A percentile compares a stretch with the other conserved stretches of the same genome.
These are phyloP conservation scores for Russula brevipes DNA, from an alignment of 768 basidiomycete species.

Conservation along the genomic window DNA sequence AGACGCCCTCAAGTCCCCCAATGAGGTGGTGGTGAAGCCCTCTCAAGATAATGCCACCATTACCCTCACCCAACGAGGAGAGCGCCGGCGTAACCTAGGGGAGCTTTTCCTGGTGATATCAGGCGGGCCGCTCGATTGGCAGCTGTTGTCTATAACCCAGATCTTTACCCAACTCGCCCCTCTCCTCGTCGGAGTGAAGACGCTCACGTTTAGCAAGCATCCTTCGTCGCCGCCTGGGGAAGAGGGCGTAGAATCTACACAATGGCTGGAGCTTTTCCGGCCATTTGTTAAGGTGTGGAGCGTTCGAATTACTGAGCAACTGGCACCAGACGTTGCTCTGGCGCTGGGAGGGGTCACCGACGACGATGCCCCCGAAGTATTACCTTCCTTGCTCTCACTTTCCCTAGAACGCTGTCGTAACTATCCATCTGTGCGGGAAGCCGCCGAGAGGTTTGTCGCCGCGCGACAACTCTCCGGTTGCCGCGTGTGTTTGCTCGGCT, in stretches of 20 bases:
- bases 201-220: neutral
- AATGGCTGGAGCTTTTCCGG: constrained; percentile 1
- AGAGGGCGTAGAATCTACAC: neutral
- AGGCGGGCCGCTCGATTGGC: constrained; percentile 2
- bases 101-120: neutral
- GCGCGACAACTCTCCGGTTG: neutral
- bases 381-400: neutral
- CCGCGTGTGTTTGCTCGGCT: neutral
- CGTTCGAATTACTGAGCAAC: neutral
- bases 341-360: neutral
- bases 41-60: neutral
- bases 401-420: neutral
- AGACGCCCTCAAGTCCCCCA: neutral
- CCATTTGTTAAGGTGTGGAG: neutral
- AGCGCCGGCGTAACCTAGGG: neutral
- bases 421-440: neutral
- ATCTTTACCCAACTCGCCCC: constrained; percentile 1
- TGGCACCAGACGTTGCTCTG: constrained; percentile 1
- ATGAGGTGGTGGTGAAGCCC: neutral
- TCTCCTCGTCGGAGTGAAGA: neutral
- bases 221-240: neutral
- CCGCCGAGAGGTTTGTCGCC: neutral
- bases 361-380: neutral
- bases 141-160: neutral
- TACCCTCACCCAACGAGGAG: neutral